phyloP scores from a whole-genome alignment of 2,329 filamentous ascomycete genomes.

The Ophiostoma sp. region DNA sequence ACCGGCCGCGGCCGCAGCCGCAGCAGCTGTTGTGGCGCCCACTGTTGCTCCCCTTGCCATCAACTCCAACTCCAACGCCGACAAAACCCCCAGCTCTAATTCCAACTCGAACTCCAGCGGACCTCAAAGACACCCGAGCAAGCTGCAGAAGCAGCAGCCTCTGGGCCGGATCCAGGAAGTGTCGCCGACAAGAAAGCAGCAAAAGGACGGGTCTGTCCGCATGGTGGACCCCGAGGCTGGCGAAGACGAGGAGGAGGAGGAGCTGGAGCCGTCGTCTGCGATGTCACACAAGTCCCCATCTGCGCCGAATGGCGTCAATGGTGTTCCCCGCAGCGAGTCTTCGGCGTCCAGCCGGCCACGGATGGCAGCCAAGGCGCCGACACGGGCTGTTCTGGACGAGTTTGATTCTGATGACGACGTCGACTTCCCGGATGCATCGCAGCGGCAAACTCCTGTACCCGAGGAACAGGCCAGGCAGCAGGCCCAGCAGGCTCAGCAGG shows the following conservation, averaged over 20 bases:
- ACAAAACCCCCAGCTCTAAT: no score
- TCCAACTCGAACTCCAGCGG: background rate
- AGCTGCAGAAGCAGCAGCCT: constrained; percentile 64
- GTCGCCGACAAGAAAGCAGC: constrained; percentile 42
- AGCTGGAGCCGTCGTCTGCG: constrained; percentile 22
- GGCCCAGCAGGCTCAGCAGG: constrained; percentile 38
- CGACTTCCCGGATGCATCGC: constrained; percentile 29
- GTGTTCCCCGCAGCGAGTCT: constrained; percentile 26
- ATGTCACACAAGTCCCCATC: background rate
- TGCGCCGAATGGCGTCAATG: background rate
- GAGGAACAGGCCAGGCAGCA: constrained; percentile 24
- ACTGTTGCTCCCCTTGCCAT: constrained; percentile 34
- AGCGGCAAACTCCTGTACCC: background rate
- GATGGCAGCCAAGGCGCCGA: constrained; percentile 55
- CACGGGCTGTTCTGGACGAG: constrained; percentile 64
- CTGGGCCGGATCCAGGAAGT: constrained; percentile 31
- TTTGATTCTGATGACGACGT: constrained; percentile 55
- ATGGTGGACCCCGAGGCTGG: constrained; percentile 51
- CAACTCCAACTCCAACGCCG: constrained; percentile 29
- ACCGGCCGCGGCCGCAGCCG: background rate
- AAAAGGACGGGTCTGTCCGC: constrained; percentile 43
- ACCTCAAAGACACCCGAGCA: constrained; percentile 55
- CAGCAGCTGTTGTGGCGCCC: constrained; percentile 28
- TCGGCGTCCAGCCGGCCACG: constrained; percentile 43
- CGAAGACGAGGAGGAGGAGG: constrained; percentile 40